Evolutionary conservation across 2,329 filamentous ascomycete genomes (phyloP), one percentile per base, ranked within the genome.

Genomic region (Elsinoe fawcettii): DNA sequence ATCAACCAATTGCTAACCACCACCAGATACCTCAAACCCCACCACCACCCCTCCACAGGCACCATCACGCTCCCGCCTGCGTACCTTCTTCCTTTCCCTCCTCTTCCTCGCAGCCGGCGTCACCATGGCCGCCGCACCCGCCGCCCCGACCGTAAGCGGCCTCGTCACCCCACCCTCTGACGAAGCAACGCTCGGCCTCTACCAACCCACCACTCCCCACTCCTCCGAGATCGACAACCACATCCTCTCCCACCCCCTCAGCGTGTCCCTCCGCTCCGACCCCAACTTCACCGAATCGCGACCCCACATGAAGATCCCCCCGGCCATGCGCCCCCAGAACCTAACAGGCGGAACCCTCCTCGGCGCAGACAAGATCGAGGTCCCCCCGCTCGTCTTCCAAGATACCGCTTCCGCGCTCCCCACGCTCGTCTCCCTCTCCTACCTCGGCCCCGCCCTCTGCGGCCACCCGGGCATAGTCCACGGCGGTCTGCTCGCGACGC

Each of bases 401-500:
- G 63, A 64, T 51, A 44, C 57, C 12, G 47, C 58, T 20, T 78
- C 81, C 20, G 81, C 78, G 25, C 87, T 88, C 55, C 68, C 68
- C 2, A 59, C 59, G 5, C 69, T 74, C 41, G 82, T 91, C 5
- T 82, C 84, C 12, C 80, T 97, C 41, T 80, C 85, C 55, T 91
- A 91, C 68, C 78, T 96, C 0, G 92, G 92, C 1, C 73, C 79
- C 2, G 84, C 88, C 65, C 75, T 97, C 39, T 96, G 90, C 68
- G 92, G 92, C 1, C 91, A 97, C 70, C 88, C 89, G 5, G 90
- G 88, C 2, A 89, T 97, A 61, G 81, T 96, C 5, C 93, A 97
- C 70, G 92, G 92, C 53, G 92, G 92, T 0, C 75, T 96, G 62
- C 76, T 97, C 58, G 92, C 92, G n/a, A 96, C 92, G 11, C 80